Evolutionary conservation across 257 asterid genomes (phyloP).

Genomic region (Solanum chilense): DNA sequence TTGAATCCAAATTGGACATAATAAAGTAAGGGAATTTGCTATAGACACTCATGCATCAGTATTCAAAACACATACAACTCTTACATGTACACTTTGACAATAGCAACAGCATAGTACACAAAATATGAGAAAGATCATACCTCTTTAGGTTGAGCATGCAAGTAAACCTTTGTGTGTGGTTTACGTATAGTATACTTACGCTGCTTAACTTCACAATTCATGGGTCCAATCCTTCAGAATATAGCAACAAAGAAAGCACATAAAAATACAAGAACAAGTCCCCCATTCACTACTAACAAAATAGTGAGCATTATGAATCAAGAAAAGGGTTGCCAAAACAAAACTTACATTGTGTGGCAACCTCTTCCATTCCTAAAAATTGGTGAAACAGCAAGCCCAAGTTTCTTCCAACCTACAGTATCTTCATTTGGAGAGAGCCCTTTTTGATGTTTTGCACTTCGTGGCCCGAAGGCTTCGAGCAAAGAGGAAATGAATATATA

Average conservation of each 20-base stretch:
- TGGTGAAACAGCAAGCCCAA: constrained; percentile 20
- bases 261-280: background rate
- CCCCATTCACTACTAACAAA: background rate
- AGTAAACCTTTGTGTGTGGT: background rate
- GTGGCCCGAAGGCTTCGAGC: constrained; percentile 16
- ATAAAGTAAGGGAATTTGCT: background rate
- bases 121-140: background rate
- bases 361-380: constrained; percentile 24
- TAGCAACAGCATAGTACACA: background rate
- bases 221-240: constrained; percentile 35
- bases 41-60: background rate
- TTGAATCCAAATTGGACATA: background rate
- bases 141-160: background rate
- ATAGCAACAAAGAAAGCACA: background rate
- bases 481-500: constrained; percentile 29
- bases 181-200: constrained; percentile 1
- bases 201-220: constrained; percentile 20
- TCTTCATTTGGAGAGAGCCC: background rate
- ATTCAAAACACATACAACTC: background rate
- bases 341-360: constrained; percentile 33
- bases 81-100: background rate
- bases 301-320: background rate
- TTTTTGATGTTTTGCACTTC: background rate
- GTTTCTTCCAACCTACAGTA: constrained; percentile 14
- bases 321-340: background rate